Evolutionary conservation across 805 yeast genomes (phyloP).

Genomic region (Barnettozyma wickerhamii): DNA sequence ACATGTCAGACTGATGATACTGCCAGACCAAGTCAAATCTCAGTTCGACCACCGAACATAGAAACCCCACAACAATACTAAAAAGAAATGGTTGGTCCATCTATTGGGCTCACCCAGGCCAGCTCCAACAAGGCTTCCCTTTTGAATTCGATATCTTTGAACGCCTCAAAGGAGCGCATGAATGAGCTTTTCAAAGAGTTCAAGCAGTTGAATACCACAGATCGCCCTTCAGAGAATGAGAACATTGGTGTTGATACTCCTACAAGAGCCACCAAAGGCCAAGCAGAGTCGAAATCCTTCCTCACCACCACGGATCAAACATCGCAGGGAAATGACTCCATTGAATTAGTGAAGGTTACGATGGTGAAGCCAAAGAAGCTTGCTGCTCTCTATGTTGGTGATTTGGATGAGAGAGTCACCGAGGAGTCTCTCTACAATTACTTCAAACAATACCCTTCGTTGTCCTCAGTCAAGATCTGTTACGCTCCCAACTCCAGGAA

Average conservation of each 20-base stretch:
- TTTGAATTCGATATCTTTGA: slow-evolving; percentile 21
- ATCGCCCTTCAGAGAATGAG: slow-evolving; percentile 3
- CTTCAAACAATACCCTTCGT: slow-evolving; percentile 41
- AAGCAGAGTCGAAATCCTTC: background rate
- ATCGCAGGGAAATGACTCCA: slow-evolving; percentile 12
- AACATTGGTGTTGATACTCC: background rate
- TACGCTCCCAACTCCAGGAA: slow-evolving; percentile 46
- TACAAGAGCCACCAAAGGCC: background rate
- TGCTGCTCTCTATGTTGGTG: slow-evolving; percentile 52
- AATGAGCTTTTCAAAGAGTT: slow-evolving; percentile 25
- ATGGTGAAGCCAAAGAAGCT: slow-evolving; percentile 10
- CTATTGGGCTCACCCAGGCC: background rate
- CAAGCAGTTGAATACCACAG: slow-evolving; percentile 17
- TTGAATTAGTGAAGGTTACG: slow-evolving; percentile 16
- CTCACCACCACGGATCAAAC: background rate
- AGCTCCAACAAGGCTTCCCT: slow-evolving; percentile 9
- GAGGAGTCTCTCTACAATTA: slow-evolving; percentile 43
- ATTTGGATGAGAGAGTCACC: slow-evolving; percentile 44
- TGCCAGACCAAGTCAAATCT: no score
- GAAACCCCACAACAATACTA: background rate
- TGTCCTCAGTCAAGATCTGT: slow-evolving; percentile 59
- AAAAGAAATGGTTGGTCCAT: slow-evolving; percentile 1
- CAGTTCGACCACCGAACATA: background rate
- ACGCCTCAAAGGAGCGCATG: slow-evolving; percentile 25
- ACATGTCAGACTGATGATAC: no score